Evolutionary conservation across 495 filamentous ascomycete genomes (phyloP).

Genomic region (Podospora conica): DNA sequence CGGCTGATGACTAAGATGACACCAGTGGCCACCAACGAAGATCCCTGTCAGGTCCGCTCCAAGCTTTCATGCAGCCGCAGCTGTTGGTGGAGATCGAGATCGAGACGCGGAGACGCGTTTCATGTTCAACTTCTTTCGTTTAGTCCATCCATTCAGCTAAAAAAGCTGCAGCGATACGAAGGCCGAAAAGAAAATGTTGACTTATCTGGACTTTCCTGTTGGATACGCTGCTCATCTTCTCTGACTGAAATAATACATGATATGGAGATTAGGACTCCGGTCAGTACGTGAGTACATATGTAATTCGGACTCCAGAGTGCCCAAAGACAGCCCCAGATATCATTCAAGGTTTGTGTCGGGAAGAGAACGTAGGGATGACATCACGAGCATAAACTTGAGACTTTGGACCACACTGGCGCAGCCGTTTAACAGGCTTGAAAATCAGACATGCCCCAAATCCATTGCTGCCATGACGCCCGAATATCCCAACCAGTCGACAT

Average conservation of each 20-base stretch:
- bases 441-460: neutral
- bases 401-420: neutral
- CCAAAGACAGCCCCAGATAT: neutral
- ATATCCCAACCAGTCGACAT: neutral
- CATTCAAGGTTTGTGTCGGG: neutral
- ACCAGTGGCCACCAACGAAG: neutral
- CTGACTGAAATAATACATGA: neutral
- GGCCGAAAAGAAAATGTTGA: neutral
- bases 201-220: neutral
- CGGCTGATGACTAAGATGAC: constrained; percentile 1
- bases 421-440: neutral
- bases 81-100: neutral
- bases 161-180: too few species aligned
- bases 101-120: neutral
- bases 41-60: neutral
- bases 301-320: neutral
- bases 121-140: neutral
- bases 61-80: neutral
- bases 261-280: neutral
- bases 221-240: neutral
- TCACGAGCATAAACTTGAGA: neutral
- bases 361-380: neutral
- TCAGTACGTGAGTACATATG: too few species aligned
- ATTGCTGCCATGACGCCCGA: neutral
- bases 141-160: neutral